Percentiles rank a stretch among this genome's conserved stretches.
phyloP scores from a whole-genome alignment of 2,329 filamentous ascomycete species.

The Colletotrichum navitas region DNA sequence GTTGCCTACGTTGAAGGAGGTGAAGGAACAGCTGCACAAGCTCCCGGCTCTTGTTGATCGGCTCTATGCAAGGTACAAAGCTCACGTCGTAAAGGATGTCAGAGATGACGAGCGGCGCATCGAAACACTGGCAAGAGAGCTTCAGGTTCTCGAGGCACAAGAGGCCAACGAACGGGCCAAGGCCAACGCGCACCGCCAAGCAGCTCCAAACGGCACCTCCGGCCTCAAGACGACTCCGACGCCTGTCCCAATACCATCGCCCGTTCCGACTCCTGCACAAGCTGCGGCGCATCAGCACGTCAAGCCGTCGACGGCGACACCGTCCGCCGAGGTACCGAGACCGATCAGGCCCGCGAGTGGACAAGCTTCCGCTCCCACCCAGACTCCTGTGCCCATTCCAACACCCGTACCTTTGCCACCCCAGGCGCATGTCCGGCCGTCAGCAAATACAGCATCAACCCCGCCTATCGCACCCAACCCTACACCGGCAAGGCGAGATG shows the following conservation, averaged over 20 bases:
- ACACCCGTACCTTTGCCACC: slow-evolving; percentile 33
- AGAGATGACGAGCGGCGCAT: slow-evolving; percentile 79
- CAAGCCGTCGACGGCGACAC: slow-evolving; percentile 29
- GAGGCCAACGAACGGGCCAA: slow-evolving; percentile 45
- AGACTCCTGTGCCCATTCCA: slow-evolving; percentile 39
- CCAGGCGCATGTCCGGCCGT: slow-evolving; percentile 22
- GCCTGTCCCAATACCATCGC: slow-evolving; percentile 28
- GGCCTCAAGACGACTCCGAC: slow-evolving; percentile 26
- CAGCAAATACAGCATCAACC: slow-evolving; percentile 3
- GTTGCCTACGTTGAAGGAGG: slow-evolving; percentile 74
- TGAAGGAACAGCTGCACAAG: slow-evolving; percentile 73
- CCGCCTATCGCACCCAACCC: slow-evolving; percentile 13
- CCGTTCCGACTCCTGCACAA: slow-evolving; percentile 9
- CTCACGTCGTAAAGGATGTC: slow-evolving; percentile 77
- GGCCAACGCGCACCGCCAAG: slow-evolving; percentile 24
- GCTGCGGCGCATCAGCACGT: slow-evolving; percentile 15
- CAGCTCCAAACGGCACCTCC: slow-evolving; percentile 9
- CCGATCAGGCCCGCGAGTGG: slow-evolving; percentile 44
- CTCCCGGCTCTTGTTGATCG: slow-evolving; percentile 78
- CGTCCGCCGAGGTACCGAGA: slow-evolving; percentile 21
- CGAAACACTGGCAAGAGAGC: slow-evolving; percentile 73
- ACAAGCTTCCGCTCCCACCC: slow-evolving; percentile 45
- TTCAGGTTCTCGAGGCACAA: slow-evolving; percentile 73
- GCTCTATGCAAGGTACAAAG: slow-evolving; percentile 81
- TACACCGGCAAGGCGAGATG: slow-evolving; percentile 31